Conservation (phyloP, 352 stramenopile species). For the Phytophthora ramorum region DNA sequence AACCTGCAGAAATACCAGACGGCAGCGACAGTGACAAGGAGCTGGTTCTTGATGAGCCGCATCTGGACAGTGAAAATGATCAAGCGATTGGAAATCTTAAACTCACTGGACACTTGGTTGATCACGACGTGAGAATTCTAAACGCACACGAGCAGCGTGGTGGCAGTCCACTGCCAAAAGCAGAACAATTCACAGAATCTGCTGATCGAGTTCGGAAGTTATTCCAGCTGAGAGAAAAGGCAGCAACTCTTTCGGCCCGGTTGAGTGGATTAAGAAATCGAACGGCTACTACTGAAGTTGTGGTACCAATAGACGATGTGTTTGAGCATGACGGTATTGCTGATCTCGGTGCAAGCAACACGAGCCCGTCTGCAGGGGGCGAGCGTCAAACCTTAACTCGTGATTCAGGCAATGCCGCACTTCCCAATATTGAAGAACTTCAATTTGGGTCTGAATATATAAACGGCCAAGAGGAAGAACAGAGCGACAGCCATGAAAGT, state of each 20-base stretch:
- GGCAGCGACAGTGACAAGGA: constrained; percentile 1
- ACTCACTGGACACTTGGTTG: not conserved
- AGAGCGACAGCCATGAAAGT: not conserved
- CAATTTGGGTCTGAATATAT: not conserved
- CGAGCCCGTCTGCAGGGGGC: not conserved
- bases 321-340: not conserved
- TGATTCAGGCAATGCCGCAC: not conserved
- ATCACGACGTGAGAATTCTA: not conserved
- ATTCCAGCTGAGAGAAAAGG: constrained; percentile 34
- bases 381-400: not conserved
- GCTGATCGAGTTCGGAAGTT: constrained; percentile 35
- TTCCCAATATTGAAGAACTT: constrained; percentile 4
- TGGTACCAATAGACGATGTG: not conserved
- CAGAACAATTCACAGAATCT: not conserved
- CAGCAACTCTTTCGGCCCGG: constrained; percentile 24
- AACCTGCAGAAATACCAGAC: not conserved
- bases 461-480: not conserved
- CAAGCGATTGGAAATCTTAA: constrained; percentile 23
- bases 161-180: not conserved
- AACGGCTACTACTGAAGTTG: not conserved
- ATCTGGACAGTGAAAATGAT: constrained; percentile 29
- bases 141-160: not conserved
- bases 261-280: constrained; percentile 29
- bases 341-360: not conserved
- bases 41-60: constrained; percentile 12